phyloP scores from a whole-genome alignment of 495 filamentous ascomycete genomes.

The Hypomontagnella monticulosa region DNA sequence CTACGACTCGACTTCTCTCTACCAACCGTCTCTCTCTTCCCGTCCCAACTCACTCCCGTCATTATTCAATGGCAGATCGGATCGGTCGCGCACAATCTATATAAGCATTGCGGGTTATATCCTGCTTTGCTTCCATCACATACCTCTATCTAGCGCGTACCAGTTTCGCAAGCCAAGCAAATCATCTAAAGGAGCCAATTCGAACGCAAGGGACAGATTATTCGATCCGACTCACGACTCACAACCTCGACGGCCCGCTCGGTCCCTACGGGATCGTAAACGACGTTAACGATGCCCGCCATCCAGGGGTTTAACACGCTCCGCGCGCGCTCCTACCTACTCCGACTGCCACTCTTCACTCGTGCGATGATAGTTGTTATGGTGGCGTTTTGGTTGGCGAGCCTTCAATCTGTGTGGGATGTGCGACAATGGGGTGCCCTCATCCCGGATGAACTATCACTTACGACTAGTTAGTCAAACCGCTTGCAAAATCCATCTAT shows the following conservation, averaged over 20 bases:
- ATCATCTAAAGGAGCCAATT: neutral
- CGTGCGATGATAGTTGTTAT: constrained; percentile 76
- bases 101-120: constrained; percentile 30
- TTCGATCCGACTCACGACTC: neutral
- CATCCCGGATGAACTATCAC: constrained; percentile 75
- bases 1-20: constrained; percentile 27
- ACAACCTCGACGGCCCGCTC: constrained; percentile 1
- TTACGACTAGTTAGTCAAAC: constrained; percentile 75
- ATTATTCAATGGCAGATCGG: constrained; percentile 33
- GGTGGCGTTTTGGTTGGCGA: constrained; percentile 70
- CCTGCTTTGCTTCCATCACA: constrained; percentile 11
- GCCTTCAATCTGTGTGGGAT: constrained; percentile 72
- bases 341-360: constrained; percentile 89
- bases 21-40: constrained; percentile 8
- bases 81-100: constrained; percentile 8
- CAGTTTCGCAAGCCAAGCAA: constrained; percentile 1
- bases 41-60: neutral
- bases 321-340: constrained; percentile 70
- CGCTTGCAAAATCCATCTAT: constrained; percentile 8
- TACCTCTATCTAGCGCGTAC: neutral
- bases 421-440: constrained; percentile 79
- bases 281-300: constrained; percentile 45
- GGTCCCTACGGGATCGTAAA: neutral
- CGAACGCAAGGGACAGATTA: neutral
- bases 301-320: constrained; percentile 55